Percentiles rank a stretch among this genome's conserved stretches.
Conservation (phyloP, 2,329 filamentous ascomycete species). For the Teratosphaeriaceae sp. region DNA sequence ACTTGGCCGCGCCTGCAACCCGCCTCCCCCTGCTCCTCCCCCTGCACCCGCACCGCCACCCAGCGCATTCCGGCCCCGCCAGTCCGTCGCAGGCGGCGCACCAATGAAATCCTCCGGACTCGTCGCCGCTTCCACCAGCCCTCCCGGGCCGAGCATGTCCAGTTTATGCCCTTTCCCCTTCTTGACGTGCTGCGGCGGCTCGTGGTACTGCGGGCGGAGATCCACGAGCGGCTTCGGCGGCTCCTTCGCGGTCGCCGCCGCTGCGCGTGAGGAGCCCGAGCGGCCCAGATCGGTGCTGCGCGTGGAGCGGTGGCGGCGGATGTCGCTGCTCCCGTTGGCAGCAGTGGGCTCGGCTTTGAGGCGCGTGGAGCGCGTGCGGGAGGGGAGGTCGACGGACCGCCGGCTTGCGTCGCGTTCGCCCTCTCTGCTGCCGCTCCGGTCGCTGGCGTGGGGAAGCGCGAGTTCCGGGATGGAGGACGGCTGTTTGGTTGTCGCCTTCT, state of each 20-base stretch:
- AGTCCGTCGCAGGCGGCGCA: constrained; percentile 38
- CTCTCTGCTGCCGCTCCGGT: constrained; percentile 12
- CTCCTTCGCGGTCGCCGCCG: too few relatives aligned
- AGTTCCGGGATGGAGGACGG: constrained; percentile 51
- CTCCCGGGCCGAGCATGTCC: constrained; percentile 30
- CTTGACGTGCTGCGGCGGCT: constrained; percentile 53
- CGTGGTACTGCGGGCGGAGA: constrained; percentile 57
- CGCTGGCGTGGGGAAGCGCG: constrained; percentile 46
- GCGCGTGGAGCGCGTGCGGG: constrained; percentile 10
- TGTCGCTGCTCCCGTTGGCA: constrained; percentile 12
- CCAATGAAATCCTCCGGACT: constrained; percentile 36
- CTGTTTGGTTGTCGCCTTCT: constrained; percentile 30
- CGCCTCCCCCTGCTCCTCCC: too few relatives aligned
- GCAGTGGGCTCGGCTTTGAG: constrained; percentile 3
- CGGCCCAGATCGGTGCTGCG: constrained; percentile 32
- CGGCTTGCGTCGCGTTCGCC: constrained; percentile 5
- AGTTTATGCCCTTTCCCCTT: constrained; percentile 45
- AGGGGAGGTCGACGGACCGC: constrained; percentile 6
- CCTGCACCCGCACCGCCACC: not conserved
- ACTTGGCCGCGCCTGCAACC: not conserved
- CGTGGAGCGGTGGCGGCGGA: constrained; percentile 14
- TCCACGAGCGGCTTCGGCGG: constrained; percentile 60
- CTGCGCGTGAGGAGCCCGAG: constrained; percentile 34
- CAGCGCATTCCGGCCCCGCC: constrained; percentile 31
- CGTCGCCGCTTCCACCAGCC: constrained; percentile 41